Evolutionary conservation across 768 basidiomycete genomes (phyloP).

Genomic region (Tricholoma flavovirens): DNA sequence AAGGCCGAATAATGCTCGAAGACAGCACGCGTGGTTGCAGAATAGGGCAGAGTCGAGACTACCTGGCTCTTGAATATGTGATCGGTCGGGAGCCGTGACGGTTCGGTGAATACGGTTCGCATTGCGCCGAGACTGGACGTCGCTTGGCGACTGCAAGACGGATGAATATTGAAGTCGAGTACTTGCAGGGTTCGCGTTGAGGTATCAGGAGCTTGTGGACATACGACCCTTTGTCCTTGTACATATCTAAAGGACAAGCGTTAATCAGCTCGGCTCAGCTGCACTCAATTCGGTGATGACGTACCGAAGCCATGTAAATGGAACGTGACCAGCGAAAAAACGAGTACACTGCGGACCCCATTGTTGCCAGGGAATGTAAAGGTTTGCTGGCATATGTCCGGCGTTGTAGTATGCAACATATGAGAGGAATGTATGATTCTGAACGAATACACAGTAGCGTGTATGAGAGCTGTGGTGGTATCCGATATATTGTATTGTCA

Average conservation of each 20-base stretch:
- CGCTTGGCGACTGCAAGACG: neutral
- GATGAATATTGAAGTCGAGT: conserved; percentile 13
- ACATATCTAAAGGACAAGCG: conserved; percentile 12
- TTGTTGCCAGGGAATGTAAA: conserved; percentile 5
- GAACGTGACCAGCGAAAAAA: neutral
- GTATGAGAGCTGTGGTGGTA: neutral
- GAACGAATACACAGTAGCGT: conserved; percentile 7
- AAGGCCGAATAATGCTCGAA: conserved; percentile 12
- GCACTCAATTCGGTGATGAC: neutral
- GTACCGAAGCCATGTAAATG: conserved; percentile 14
- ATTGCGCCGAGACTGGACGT: neutral
- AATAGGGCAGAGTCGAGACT: conserved; percentile 11
- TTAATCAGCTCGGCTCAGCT: neutral
- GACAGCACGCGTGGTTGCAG: conserved; percentile 1
- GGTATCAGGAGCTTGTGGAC: conserved; percentile 3
- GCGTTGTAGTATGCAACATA: conserved; percentile 8
- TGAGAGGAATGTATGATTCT: conserved; percentile 6
- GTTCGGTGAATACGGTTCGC: neutral
- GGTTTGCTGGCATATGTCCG: neutral
- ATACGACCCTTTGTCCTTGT: conserved; percentile 15
- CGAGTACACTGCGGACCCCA: conserved; percentile 11
- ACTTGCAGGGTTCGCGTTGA: conserved; percentile 6
- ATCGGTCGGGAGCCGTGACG: conserved; percentile 3
- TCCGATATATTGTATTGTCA: conserved; percentile 6
- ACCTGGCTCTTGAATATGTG: conserved; percentile 10